Base-by-base conservation (phyloP, 345 rosid species). In the Pistacia atlantica region DNA sequence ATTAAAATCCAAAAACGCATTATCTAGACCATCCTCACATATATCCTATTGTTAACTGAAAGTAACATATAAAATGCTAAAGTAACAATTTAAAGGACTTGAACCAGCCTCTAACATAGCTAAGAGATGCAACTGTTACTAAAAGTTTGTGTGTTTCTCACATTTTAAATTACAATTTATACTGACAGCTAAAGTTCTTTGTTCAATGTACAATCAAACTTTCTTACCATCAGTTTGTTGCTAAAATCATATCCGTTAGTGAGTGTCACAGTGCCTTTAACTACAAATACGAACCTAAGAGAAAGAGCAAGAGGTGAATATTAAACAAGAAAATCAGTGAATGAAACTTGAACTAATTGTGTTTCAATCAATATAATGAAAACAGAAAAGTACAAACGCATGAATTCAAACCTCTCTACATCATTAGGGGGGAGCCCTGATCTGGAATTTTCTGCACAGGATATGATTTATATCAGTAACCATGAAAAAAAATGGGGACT, bases 271-370 rank as follows among this genome's bases (percentile, higher is more conserved):
- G 84, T 71, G 52, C 99, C 99, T 71, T 90, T 89, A 72, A 92
- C 88, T 82, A 93, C 90, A 17, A 93, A 96, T 75, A 93, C 67
- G 79, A 93, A 86, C 87, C 99, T 90, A 75, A 82, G 49, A 77
- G 69, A 72, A 71, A 37, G 55, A 37, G 69, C 49, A 62, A 58
- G 72, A 54, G 49, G 54, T 70, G 78, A n/a, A 65, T 65, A 71
- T 67, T 71, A 73, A 45, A 77, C 57, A 67, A 31, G 52, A 54
- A 80, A 68, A 61, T 5, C 4, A 70, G 56, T 51, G 38, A 28
- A 77, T 55, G 54, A 35, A n/a, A 46, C 42, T 55, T 20, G 69
- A 62, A 38, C 69, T n/a, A 54, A 33, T 54, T 48, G 20, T 52
- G 48, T 52, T 59, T 13, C 2, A 48, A 52, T 69, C 57, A 61